Percentiles rank a stretch among this genome's conserved stretches.
Conservation (phyloP, 106 monocot genomes). For the Vanilla planifolia region DNA sequence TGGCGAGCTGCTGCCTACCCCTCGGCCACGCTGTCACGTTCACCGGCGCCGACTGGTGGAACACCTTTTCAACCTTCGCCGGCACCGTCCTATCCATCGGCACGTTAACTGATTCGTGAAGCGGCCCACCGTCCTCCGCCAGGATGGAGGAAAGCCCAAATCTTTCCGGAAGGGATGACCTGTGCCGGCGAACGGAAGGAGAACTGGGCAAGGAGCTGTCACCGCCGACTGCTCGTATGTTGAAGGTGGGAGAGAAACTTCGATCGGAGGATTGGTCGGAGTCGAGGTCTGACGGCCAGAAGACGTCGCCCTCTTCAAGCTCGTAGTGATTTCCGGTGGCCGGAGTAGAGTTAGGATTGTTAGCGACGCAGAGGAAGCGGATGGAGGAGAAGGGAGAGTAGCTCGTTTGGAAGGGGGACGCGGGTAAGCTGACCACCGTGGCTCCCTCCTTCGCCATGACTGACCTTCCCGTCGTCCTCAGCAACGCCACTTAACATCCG, state of each 20-base stretch:
- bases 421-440: background rate
- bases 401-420: background rate
- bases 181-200: background rate
- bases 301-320: conserved; percentile 71
- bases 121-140: conserved; percentile 14
- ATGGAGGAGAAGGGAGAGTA: conserved; percentile 6
- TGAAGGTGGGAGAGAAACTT: background rate
- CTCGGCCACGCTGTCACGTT: conserved; percentile 60
- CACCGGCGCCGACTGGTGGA: conserved; percentile 53
- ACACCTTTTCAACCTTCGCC: conserved; percentile 3
- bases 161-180: conserved; percentile 20
- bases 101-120: conserved; percentile 1
- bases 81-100: conserved; percentile 10
- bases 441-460: background rate
- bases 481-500: no score
- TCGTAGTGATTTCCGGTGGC: conserved; percentile 16
- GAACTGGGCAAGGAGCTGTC: background rate
- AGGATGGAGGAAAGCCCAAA: conserved; percentile 56
- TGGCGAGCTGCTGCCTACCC: conserved; percentile 1
- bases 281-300: conserved; percentile 34
- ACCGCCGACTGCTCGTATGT: background rate
- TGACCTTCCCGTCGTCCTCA: background rate
- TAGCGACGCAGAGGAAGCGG: conserved; percentile 40
- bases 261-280: background rate
- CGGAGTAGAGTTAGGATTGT: conserved; percentile 20